These are phyloP conservation scores for Hypoxylon sp. DNA, from an alignment of 2,329 filamentous ascomycete genomes.

Conservation along the genomic window DNA sequence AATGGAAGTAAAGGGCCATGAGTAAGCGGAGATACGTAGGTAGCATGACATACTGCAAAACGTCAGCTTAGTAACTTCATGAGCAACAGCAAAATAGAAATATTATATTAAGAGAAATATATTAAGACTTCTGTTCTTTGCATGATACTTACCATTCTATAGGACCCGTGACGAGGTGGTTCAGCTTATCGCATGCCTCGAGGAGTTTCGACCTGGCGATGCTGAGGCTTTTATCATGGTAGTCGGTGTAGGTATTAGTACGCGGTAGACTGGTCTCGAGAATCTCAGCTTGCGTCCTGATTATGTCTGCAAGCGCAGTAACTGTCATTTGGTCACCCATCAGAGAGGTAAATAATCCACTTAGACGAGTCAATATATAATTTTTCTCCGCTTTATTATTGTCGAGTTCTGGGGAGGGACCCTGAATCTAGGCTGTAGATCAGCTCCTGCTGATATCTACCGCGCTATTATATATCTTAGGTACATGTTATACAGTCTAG, in stretches of 20 bases:
- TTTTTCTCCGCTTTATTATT: slow-evolving; percentile 23
- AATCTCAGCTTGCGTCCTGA: slow-evolving; percentile 43
- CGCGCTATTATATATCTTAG: slow-evolving; percentile 30
- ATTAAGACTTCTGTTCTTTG: background rate
- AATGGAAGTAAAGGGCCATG: background rate
- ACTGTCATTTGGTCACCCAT: slow-evolving; percentile 47
- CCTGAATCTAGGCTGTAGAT: slow-evolving; percentile 17
- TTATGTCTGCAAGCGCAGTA: slow-evolving; percentile 45
- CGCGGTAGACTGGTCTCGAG: slow-evolving; percentile 39
- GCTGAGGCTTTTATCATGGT: slow-evolving; percentile 44
- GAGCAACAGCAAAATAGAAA: background rate
- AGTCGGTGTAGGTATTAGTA: slow-evolving; percentile 37
- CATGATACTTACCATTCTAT: slow-evolving; percentile 41
- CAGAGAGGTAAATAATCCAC: slow-evolving; percentile 11
- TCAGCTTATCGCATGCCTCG: slow-evolving; percentile 46
- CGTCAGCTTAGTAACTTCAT: slow-evolving; percentile 17
- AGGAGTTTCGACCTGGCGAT: slow-evolving; percentile 44
- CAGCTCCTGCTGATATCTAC: background rate
- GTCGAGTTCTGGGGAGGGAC: slow-evolving; percentile 3
- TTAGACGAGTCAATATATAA: background rate
- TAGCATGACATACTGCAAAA: slow-evolving; percentile 30
- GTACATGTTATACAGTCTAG: slow-evolving; percentile 30
- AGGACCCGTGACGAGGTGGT: slow-evolving; percentile 43
- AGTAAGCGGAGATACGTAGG: background rate
- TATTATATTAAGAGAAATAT: background rate